phyloP scores from a whole-genome alignment of 2,329 filamentous ascomycete species.

The Venturia pyrina region DNA sequence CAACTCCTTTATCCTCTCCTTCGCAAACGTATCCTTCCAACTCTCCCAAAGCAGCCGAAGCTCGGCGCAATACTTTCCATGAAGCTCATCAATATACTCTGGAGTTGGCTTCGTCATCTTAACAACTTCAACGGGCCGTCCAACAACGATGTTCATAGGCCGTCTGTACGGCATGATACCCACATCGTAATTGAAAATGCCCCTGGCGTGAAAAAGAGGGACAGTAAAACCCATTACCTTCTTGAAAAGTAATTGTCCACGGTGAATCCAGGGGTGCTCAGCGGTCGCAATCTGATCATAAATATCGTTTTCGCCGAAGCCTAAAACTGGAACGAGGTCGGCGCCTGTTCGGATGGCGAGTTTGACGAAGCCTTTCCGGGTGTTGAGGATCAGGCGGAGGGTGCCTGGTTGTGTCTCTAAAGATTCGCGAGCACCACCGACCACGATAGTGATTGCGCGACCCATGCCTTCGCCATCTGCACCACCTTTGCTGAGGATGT shows the following conservation, averaged over 20 bases:
- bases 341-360: slow-evolving; percentile 86
- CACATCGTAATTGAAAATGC: slow-evolving; percentile 96
- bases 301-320: slow-evolving; percentile 91
- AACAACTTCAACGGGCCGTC: slow-evolving; percentile 64
- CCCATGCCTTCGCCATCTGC: slow-evolving; percentile 74
- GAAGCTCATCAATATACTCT: slow-evolving; percentile 69
- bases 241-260: slow-evolving; percentile 74
- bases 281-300: slow-evolving; percentile 81
- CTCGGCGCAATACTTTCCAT: slow-evolving; percentile 68
- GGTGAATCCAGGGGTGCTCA: slow-evolving; percentile 69
- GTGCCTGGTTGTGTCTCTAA: slow-evolving; percentile 75
- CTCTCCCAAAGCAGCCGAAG: slow-evolving; percentile 62
- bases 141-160: slow-evolving; percentile 82
- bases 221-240: slow-evolving; percentile 85
- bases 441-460: slow-evolving; percentile 90
- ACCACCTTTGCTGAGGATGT: slow-evolving; percentile 72
- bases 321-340: slow-evolving; percentile 82
- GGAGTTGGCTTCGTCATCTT: slow-evolving; percentile 56
- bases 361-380: slow-evolving; percentile 88
- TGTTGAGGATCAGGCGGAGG: slow-evolving; percentile 67
- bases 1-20: slow-evolving; percentile 53
- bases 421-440: slow-evolving; percentile 86
- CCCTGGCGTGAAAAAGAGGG: slow-evolving; percentile 79
- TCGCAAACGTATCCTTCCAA: slow-evolving; percentile 68
- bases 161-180: slow-evolving; percentile 89